Evolutionary conservation across 352 stramenopile species (phyloP), one percentile per base, ranked within the genome.

Genomic region (Pythium folliculosum): DNA sequence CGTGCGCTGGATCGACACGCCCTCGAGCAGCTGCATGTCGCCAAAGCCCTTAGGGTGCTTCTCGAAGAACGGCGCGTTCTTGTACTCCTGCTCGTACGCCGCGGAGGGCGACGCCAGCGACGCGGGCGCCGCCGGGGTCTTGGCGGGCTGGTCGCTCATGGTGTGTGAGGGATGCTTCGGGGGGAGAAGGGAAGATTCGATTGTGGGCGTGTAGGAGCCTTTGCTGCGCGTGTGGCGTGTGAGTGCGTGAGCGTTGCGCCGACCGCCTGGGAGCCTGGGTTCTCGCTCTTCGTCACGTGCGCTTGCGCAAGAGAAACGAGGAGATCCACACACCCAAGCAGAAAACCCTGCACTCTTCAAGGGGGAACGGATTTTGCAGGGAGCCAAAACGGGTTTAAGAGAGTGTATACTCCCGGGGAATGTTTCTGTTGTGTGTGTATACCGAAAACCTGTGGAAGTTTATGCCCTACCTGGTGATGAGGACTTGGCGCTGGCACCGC

Each of bases 11-110:
- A 94, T 88, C 65, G 65, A 76, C 14, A 94, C 76, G 54, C 83
- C 80, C 25, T 94, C 78, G 53, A 94, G 76, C 49, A 90, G 75
- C 66, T 75, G 48, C 86, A 94, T 94, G 47, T 92, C 81, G 50
- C 86, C 86, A 65, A 94, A 94, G 51, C 86, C 86, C 65, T 91
- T 78, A 22, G 86, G 86, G 73, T 94, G 86, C 62, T 94, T 94
- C 25, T 73, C 69, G 60, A 90, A 78, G 70, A 92, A 94, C 22
- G 86, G 86, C 21, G 86, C 84, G 52, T 81, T 70, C 71, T 88
- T 81, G 75, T 89, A 81, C 51, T 70, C 54, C 38, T 63, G 56
- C 54, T 76, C 68, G 73, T 88, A 90, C 47, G 69, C 69, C 37
- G 69, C 67, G 35, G 53, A 16, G 53, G 68, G 65, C 70, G 67